Base-by-base conservation (phyloP, 2,329 filamentous ascomycete species). In the Ascocoryne sarcoides region DNA sequence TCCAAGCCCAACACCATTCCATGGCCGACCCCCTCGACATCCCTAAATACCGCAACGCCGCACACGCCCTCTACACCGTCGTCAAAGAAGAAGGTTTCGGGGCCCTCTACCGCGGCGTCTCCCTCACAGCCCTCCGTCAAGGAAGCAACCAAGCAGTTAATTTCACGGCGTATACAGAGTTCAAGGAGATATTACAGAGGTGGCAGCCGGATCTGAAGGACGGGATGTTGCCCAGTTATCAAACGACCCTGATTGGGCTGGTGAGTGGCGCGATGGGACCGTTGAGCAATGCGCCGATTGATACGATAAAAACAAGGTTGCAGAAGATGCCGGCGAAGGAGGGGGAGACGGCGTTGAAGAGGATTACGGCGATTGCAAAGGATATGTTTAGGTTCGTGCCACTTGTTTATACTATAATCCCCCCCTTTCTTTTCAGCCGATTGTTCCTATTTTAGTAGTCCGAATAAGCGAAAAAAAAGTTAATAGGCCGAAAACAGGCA, bases 61-160 rank as follows among this genome's bases (percentile, higher is more conserved):
- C 88, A 14, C 77, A 82, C 62, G 77, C 77, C 5, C 65, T 79
- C 14, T 95, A 93, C 68, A 95, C 89, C 4, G 88, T 98, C 42
- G 69, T 96, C 30, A 81, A 79, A 54, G 92, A 98, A 67, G 92
- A 98, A 65, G 93, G 93, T 0, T 62, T 84, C 52, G 79, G 85
- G 41, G 84, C 89, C 4, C 67, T 98, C 26, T 98, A 95, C 68
- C 84, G 92, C 45, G 92, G 92, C 61, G 92, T 98, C 4, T 87
- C 84, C 20, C 73, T 98, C 44, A 98, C 92, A 1, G 92, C 92
- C 1, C 72, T 98, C 54, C 77, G 92, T 43, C 92, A 98, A 70
- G 92, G 92, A 49, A 88, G 83, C 49, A 98, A 98, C 68, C 92
- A 98, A 70, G 92, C 93, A 34, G 88, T 90, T 64, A 98, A 98